Conservation (phyloP, 1,139 yeast species). For the Hemisphaericaspora subhashii region DNA sequence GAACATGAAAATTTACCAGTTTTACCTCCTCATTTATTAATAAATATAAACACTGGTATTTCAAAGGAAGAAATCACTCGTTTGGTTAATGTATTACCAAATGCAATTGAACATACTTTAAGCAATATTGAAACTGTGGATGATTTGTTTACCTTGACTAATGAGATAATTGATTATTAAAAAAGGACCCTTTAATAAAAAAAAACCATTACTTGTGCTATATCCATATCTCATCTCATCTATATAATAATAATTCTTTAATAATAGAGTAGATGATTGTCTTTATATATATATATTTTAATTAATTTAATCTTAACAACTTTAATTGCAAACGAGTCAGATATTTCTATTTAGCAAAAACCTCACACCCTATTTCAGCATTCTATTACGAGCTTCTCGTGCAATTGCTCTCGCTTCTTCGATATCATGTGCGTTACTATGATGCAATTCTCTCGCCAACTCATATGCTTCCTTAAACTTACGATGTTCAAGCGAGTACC, state of each 20-base stretch:
- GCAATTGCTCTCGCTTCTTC: conserved; percentile 89
- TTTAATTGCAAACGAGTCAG: too few relatives aligned
- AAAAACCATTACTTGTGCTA: conserved; percentile 3
- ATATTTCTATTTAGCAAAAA: too few relatives aligned
- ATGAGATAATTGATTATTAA: conserved; percentile 19
- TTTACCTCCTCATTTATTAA: conserved; percentile 63
- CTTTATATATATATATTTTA: not conserved
- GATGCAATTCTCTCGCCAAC: conserved; percentile 71
- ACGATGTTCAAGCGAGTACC: conserved; percentile 55
- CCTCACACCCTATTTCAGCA: conserved; percentile 16
- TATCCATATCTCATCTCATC: not conserved
- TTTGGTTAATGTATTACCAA: conserved; percentile 18
- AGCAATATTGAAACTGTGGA: conserved; percentile 15
- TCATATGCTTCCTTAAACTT: conserved; percentile 71
- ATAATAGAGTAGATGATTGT: not conserved
- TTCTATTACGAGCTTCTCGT: conserved; percentile 60
- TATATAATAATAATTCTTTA: not conserved
- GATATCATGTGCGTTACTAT: conserved; percentile 79
- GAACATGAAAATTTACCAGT: conserved; percentile 79
- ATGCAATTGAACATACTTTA: conserved; percentile 21
- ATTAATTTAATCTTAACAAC: not conserved
- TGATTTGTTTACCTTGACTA: conserved; percentile 20
- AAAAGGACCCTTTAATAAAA: too few relatives aligned
- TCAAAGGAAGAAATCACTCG: conserved; percentile 50
- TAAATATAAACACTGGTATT: conserved; percentile 59